Evolutionary conservation across 2,329 filamentous ascomycete genomes (phyloP).

Genomic region (Fusarium siculi): DNA sequence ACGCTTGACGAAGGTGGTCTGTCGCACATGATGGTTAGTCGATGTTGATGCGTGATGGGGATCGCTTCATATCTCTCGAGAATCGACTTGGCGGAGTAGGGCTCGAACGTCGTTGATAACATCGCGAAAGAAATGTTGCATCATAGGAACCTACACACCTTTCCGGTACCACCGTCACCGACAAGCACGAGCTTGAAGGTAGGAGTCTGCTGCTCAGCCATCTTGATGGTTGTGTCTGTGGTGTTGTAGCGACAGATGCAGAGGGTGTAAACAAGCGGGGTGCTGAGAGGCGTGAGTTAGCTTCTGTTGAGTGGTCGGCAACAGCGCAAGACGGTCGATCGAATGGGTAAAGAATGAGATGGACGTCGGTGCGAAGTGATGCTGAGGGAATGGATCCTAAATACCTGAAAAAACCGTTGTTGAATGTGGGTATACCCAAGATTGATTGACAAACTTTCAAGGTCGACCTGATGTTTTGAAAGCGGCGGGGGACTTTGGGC

Average conservation of each 20-base stretch:
- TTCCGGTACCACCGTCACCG: constrained; percentile 98
- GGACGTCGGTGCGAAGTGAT: constrained; percentile 22
- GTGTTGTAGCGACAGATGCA: constrained; percentile 43
- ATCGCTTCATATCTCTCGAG: constrained; percentile 21
- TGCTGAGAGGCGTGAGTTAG: constrained; percentile 52
- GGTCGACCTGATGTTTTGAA: constrained; percentile 56
- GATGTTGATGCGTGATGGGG: constrained; percentile 11
- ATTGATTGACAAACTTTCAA: constrained; percentile 50
- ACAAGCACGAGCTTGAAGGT: constrained; percentile 99
- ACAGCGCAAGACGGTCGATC: constrained; percentile 26
- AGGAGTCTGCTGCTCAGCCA: constrained; percentile 72
- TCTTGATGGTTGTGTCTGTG: constrained; percentile 55
- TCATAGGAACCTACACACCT: constrained; percentile 68
- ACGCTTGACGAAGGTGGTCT: constrained; percentile 99
- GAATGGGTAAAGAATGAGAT: constrained; percentile 8
- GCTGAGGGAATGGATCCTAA: constrained; percentile 35
- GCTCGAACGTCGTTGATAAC: constrained; percentile 35
- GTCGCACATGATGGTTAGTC: constrained; percentile 39
- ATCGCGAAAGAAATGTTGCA: constrained; percentile 31
- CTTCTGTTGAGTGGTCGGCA: constrained; percentile 33
- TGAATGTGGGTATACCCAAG: constrained; percentile 44
- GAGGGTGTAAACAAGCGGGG: constrained; percentile 61
- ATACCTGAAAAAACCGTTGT: constrained; percentile 44
- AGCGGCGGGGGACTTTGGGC: constrained; percentile 55
- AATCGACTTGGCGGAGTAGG: constrained; percentile 39